Evolutionary conservation across 495 filamentous ascomycete genomes (phyloP), one percentile per base, ranked within the genome.

Genomic region (Talaromyces adpressus): DNA sequence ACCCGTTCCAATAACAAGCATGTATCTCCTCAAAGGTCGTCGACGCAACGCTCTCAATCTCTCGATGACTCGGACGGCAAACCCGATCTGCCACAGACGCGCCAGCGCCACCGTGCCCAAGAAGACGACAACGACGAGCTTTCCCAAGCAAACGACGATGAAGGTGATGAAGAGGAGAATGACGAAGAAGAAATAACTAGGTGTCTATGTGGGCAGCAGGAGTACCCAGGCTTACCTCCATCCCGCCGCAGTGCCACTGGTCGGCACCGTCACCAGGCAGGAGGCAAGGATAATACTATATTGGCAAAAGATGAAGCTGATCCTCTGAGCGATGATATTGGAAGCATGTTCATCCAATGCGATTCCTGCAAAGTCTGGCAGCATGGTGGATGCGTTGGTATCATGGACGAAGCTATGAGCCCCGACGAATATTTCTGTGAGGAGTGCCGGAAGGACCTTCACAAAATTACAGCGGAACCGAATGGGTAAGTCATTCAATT

Each of bases 401-500:
- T 99, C 67, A 92, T 92, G 82, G 91, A 96, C 65, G 91, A 93
- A 72, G 87, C 89, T 61, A 87, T 87, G 72, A 93, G 89, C 71
- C 95, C 93, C 34, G 93, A 98, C 53, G 91, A 97, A 77, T 99
- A 99, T 80, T 98, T 91, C 72, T 99, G 94, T 75, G 94, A 99
- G 78, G 82, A 89, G 74, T 99, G 94, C 73, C 87, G 89, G 66
- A 89, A 90, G 72, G 93, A 97, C 70, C 82, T 96, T 59, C 94
- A 99, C 80, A 91, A 84, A 67, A 86, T 94, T 64, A 87, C 82
- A 63, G 86, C 79, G 32, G 90, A 90, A 62, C 76, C 85, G 68
- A 92, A 92, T 82, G 95, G 92, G 94, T 98, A 83, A 81, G 88
- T 85, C 67, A n/a, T 36, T 41, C 54, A 62, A 29, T 6, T n/a